A percentile compares a stretch with the other conserved stretches of the same genome.
phyloP scores from a whole-genome alignment of 768 basidiomycete genomes.

The Pholiota microspora region DNA sequence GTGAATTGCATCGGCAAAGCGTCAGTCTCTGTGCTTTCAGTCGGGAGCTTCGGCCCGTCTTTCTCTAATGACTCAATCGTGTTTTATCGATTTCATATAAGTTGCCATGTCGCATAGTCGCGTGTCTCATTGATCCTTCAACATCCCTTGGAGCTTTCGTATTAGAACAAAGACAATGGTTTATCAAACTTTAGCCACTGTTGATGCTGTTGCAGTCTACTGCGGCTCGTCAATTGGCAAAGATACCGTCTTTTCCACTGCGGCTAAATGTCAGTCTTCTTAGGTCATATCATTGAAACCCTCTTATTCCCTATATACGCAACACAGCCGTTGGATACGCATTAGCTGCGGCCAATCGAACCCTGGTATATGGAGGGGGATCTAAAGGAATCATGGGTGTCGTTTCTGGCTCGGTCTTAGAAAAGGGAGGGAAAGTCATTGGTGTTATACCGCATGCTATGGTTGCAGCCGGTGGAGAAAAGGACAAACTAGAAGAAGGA shows the following conservation, averaged over 20 bases:
- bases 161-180: neutral
- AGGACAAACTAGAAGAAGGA: slow-evolving; percentile 37
- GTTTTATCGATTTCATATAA: too few relatives aligned
- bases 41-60: too few relatives aligned
- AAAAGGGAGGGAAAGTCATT: slow-evolving; percentile 67
- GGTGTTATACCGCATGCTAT: slow-evolving; percentile 83
- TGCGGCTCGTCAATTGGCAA: slow-evolving; percentile 78
- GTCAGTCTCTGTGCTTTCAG: too few relatives aligned
- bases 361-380: slow-evolving; percentile 88
- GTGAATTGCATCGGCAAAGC: too few relatives aligned
- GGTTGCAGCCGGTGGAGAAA: slow-evolving; percentile 61
- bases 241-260: slow-evolving; percentile 55
- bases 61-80: too few relatives aligned
- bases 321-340: slow-evolving; percentile 71
- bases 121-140: too few relatives aligned
- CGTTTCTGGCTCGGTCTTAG: slow-evolving; percentile 63
- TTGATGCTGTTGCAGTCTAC: slow-evolving; percentile 62
- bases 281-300: slow-evolving; percentile 2
- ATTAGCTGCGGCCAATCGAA: slow-evolving; percentile 54
- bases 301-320: neutral
- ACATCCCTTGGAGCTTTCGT: neutral
- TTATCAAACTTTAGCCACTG: neutral
- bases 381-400: slow-evolving; percentile 83
- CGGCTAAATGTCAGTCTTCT: slow-evolving; percentile 63
- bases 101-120: too few relatives aligned